A percentile compares a stretch with the other conserved stretches of the same genome.
Conservation (phyloP, 1,139 yeast species). For the Eremothecium cymbalariae region DNA sequence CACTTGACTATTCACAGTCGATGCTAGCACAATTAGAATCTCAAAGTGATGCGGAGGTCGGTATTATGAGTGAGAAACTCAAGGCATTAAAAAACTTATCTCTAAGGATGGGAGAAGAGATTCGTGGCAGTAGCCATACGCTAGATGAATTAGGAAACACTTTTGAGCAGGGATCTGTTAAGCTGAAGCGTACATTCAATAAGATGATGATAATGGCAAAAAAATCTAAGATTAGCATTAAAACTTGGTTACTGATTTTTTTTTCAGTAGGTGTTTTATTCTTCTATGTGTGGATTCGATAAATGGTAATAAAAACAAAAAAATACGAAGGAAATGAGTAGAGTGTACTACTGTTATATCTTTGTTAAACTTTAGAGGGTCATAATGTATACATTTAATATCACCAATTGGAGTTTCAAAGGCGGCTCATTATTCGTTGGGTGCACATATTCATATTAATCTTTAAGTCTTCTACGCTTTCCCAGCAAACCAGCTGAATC, state of each 20-base stretch:
- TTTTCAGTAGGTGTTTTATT: constrained; percentile 55
- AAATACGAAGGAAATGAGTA: neutral
- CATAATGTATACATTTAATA: no score
- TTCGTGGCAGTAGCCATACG: constrained; percentile 60
- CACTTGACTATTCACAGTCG: constrained; percentile 36
- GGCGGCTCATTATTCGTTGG: no score
- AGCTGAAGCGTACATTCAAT: constrained; percentile 56
- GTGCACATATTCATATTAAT: no score
- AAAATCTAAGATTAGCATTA: constrained; percentile 71
- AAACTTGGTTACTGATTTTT: constrained; percentile 68
- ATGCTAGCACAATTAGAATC: constrained; percentile 66
- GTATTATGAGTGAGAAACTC: constrained; percentile 62
- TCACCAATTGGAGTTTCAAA: no score
- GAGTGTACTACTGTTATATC: neutral
- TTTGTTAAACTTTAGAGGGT: no score
- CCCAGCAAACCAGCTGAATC: constrained; percentile 22
- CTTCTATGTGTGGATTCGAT: constrained; percentile 73
- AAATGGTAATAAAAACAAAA: constrained; percentile 9
- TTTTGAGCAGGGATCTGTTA: constrained; percentile 40
- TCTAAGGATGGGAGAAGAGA: constrained; percentile 73
- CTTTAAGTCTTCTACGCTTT: constrained; percentile 8
- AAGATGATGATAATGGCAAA: constrained; percentile 78
- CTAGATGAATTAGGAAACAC: constrained; percentile 48
- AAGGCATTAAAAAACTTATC: constrained; percentile 64
- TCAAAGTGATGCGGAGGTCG: constrained; percentile 73